Conservation (phyloP, 2,329 filamentous ascomycete species). For the Ophiostoma sp. region DNA sequence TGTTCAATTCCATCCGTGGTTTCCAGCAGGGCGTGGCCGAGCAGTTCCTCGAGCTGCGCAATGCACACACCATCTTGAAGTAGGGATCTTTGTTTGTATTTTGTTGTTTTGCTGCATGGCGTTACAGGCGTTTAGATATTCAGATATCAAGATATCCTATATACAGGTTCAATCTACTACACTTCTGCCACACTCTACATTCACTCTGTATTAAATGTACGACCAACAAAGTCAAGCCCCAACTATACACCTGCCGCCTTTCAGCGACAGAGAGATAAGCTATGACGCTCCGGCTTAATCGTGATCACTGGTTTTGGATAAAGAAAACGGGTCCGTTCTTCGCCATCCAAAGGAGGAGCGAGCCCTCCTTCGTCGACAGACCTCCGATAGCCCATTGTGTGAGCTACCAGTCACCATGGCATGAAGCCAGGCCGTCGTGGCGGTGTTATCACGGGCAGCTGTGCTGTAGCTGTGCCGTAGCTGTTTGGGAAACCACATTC, state of each 20-base stretch:
- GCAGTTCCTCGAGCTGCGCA: slow-evolving; percentile 81
- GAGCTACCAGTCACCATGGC: slow-evolving; percentile 58
- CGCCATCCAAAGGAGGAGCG: slow-evolving; percentile 47
- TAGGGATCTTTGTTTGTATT: slow-evolving; percentile 37
- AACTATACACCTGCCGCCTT: slow-evolving; percentile 78
- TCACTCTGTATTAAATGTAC: slow-evolving; percentile 50
- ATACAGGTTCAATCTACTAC: background rate
- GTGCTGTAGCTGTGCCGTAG: too few species aligned
- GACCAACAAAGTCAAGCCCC: slow-evolving; percentile 94
- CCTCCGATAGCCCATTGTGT: slow-evolving; percentile 69
- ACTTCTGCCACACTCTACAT: background rate
- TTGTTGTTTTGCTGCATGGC: background rate
- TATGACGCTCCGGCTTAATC: slow-evolving; percentile 97
- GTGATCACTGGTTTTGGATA: slow-evolving; percentile 53
- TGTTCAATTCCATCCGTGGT: slow-evolving; percentile 76
- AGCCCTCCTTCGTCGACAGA: slow-evolving; percentile 51
- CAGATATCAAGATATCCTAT: background rate
- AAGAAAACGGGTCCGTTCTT: slow-evolving; percentile 52
- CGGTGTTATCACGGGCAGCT: slow-evolving; percentile 29
- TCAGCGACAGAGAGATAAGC: slow-evolving; percentile 72
- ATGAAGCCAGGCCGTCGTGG: slow-evolving; percentile 51
- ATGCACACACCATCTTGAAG: slow-evolving; percentile 89
- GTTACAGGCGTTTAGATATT: background rate
- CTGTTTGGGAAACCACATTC: too few species aligned
- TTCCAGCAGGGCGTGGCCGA: slow-evolving; percentile 80